Evolutionary conservation across 1,139 yeast species (phyloP).

Genomic region (Saccharomyces uvarum): DNA sequence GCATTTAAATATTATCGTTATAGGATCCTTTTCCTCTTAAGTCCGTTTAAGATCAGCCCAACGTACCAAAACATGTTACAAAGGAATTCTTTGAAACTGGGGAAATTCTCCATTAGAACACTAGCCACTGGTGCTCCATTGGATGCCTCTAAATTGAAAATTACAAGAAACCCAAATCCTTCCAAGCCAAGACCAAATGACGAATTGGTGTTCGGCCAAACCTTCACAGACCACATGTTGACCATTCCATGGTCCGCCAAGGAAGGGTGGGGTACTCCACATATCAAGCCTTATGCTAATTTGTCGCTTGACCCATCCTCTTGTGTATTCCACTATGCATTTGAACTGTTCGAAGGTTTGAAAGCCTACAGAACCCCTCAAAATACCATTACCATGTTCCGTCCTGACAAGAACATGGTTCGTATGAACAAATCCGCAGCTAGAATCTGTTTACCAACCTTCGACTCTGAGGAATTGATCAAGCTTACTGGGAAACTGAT

Average conservation of each 20-base stretch:
- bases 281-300: conserved; percentile 74
- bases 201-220: conserved; percentile 71
- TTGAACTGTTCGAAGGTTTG: conserved; percentile 90
- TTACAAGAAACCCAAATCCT: conserved; percentile 53
- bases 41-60: not conserved
- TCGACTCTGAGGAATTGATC: conserved; percentile 67
- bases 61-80: not conserved
- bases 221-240: conserved; percentile 84
- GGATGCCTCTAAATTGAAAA: conserved; percentile 59
- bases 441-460: conserved; percentile 77
- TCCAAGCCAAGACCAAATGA: conserved; percentile 63
- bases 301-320: conserved; percentile 78
- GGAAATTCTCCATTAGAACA: not conserved
- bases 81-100: not conserved
- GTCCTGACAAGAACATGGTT: conserved; percentile 83
- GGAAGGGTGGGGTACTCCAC: conserved; percentile 79
- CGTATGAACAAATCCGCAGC: conserved; percentile 85
- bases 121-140: conserved; percentile 36
- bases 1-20: not conserved
- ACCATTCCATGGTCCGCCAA: conserved; percentile 71
- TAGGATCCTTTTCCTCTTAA: not conserved
- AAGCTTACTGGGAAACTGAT: conserved; percentile 68
- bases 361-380: conserved; percentile 76
- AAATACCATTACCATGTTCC: conserved; percentile 67
- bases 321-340: conserved; percentile 85